Conservation (phyloP, 345 rosid species). For the Bruguiera sexangula region DNA sequence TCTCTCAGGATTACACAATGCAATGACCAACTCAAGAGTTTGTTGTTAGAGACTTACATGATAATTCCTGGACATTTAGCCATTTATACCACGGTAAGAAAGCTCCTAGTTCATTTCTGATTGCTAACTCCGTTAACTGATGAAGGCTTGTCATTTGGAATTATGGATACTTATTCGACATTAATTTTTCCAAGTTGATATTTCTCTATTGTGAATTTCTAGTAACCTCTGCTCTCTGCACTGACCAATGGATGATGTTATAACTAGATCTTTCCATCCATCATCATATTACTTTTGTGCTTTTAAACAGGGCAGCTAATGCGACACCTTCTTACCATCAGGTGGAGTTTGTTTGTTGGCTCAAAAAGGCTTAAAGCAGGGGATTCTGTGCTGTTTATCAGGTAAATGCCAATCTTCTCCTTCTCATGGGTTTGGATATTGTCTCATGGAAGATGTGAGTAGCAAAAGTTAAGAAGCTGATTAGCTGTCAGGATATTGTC, state of each 20-base stretch:
- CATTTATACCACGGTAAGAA: too few relatives aligned
- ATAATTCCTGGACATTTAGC: too few relatives aligned
- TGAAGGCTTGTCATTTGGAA: background rate
- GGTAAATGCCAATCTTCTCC: conserved; percentile 33
- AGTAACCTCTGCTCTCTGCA: background rate
- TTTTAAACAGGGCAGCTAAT: conserved; percentile 84
- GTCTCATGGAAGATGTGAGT: too few relatives aligned
- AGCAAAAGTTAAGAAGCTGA: too few relatives aligned
- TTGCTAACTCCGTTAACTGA: background rate
- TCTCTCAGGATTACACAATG: conserved; percentile 71
- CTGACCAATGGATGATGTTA: too few relatives aligned
- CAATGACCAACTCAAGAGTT: conserved; percentile 97
- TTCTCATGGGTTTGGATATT: background rate
- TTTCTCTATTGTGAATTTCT: background rate
- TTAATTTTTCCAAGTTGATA: background rate
- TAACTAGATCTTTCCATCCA: too few relatives aligned
- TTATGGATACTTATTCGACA: background rate
- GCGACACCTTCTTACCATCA: conserved; percentile 92
- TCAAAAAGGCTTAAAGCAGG: conserved; percentile 96
- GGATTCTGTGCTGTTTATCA: conserved; percentile 88
- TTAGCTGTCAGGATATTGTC: too few relatives aligned
- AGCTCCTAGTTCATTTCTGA: too few relatives aligned
- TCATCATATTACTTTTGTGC: conserved; percentile 1
- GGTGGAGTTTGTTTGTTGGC: conserved; percentile 86
- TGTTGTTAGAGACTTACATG: conserved; percentile 20